Evolutionary conservation across 495 filamentous ascomycete genomes (phyloP).

Genomic region (Aspergillus cristatus): DNA sequence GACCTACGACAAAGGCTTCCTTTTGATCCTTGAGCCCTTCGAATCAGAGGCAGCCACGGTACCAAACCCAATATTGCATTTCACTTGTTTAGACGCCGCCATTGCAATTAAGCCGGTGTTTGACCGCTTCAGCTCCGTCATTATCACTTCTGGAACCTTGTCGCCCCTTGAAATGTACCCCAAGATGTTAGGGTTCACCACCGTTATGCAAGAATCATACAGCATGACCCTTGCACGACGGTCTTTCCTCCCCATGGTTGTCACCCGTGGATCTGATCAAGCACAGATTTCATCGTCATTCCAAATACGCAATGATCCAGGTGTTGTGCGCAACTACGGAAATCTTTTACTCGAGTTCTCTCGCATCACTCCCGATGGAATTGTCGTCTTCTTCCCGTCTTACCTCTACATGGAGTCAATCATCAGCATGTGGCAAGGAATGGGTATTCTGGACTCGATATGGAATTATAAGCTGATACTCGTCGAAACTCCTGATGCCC

Average conservation of each 20-base stretch:
- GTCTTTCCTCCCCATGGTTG: slow-evolving; percentile 95
- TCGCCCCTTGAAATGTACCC: slow-evolving; percentile 99
- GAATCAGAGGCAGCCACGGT: slow-evolving; percentile 94
- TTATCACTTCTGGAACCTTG: slow-evolving; percentile 97
- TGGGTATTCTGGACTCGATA: slow-evolving; percentile 93
- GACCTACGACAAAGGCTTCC: slow-evolving; percentile 95
- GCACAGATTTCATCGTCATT: slow-evolving; percentile 84
- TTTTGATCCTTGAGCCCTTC: slow-evolving; percentile 91
- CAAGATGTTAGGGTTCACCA: slow-evolving; percentile 89
- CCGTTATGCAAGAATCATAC: slow-evolving; percentile 94
- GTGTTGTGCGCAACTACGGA: slow-evolving; percentile 92
- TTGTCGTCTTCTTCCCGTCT: slow-evolving; percentile 98
- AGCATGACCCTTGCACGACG: slow-evolving; percentile 91
- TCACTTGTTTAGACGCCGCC: slow-evolving; percentile 93
- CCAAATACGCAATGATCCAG: slow-evolving; percentile 87
- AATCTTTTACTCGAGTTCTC: slow-evolving; percentile 87
- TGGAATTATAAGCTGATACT: slow-evolving; percentile 99
- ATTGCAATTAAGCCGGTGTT: slow-evolving; percentile 98
- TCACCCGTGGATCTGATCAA: slow-evolving; percentile 91
- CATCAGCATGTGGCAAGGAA: slow-evolving; percentile 97
- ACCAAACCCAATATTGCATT: slow-evolving; percentile 90
- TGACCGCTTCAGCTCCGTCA: slow-evolving; percentile 92
- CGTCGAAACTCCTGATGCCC: slow-evolving; percentile 93
- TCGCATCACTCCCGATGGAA: slow-evolving; percentile 88
- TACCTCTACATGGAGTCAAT: slow-evolving; percentile 99